Evolutionary conservation across 2,329 filamentous ascomycete species (phyloP), one percentile per base, ranked within the genome.

Genomic region (Proliferodiscus dingleyae): DNA sequence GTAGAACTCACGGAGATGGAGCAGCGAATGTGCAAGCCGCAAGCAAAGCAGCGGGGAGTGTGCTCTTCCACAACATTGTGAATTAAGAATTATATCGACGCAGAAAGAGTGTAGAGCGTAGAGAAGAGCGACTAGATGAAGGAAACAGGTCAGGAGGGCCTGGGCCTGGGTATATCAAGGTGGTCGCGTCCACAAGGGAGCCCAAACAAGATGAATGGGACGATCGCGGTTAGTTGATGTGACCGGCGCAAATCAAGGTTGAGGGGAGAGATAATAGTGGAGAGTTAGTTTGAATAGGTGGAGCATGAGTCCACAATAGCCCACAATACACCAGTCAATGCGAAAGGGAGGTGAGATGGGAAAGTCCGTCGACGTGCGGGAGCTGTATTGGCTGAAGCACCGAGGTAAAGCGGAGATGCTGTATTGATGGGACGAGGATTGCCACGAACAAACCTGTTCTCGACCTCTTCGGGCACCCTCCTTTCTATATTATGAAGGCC

Each of bases 1-100:
- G 42, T 13, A 46, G 26, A 29, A 32, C 33, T 26, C 23, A 47
- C 34, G 19, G 15, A 39, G 40, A 36, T 13, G 51, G 48, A 21
- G 51, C 22, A 19, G 50, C 47, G 22, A 41, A 28, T 29, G 37
- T 46, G 7, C 42, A 38, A 33, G 41, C 50, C 29, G 51, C 41
- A 10, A 46, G 44, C 3, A 51, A 22, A n/a, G 51, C 24, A 43
- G 50, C 47, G 21, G 46, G 37, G 18, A 55, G 21, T 19, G 46
- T 37, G 16, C 48, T 49, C 26, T 40, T 52, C 44, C 48, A 32
- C 21, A 54, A 47, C 54, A 57, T 55, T 37, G 45, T 42, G n/a
- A 21, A 38, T n/a, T 24, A 47, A 41, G 37, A 26, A 41, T 44
- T 45, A 41, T n/a, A n/a, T n/a, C n/a, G n/a, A n/a, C n/a, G n/a